These are phyloP conservation scores for Kwoniella heveanensis DNA, from an alignment of 768 basidiomycete species.

Conservation along the genomic window DNA sequence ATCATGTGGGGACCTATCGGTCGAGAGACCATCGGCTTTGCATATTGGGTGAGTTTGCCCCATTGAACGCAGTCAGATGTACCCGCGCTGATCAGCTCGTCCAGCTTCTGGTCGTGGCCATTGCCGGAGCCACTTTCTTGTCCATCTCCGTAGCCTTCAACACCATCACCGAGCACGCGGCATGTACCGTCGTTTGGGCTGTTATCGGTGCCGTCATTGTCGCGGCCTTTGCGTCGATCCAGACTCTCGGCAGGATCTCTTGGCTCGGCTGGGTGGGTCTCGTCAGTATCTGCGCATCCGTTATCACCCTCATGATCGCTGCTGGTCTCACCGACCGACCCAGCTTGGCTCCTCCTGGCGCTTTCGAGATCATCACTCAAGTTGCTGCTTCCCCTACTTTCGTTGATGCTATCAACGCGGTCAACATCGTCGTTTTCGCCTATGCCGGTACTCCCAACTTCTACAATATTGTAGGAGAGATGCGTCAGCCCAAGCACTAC, in stretches of 20 bases:
- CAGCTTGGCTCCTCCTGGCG: constrained; percentile 30
- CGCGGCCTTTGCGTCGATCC: constrained; percentile 43
- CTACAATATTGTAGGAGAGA: constrained; percentile 53
- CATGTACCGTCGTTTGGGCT: constrained; percentile 57
- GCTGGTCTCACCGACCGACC: constrained; percentile 42
- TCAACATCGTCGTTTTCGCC: constrained; percentile 52
- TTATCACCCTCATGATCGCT: constrained; percentile 43
- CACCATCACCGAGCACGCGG: constrained; percentile 52
- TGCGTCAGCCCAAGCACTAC: constrained; percentile 54
- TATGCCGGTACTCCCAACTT: constrained; percentile 48
- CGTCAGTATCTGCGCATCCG: constrained; percentile 35
- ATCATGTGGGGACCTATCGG: constrained; percentile 35
- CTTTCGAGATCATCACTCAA: constrained; percentile 20
- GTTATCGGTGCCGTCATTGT: constrained; percentile 49
- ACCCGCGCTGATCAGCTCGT: background rate
- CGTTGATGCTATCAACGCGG: constrained; percentile 52
- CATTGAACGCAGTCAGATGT: background rate
- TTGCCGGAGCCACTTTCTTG: constrained; percentile 42
- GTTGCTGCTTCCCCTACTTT: constrained; percentile 31
- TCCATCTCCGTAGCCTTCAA: constrained; percentile 56
- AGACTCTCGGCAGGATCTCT: constrained; percentile 51
- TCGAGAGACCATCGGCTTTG: constrained; percentile 35
- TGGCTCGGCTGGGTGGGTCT: constrained; percentile 51
- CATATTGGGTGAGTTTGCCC: constrained; percentile 22
- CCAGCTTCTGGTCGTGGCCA: constrained; percentile 26